Evolutionary conservation across 441 rosid species (phyloP), one percentile per base, ranked within the genome.

Genomic region (Brassica hybrid): DNA sequence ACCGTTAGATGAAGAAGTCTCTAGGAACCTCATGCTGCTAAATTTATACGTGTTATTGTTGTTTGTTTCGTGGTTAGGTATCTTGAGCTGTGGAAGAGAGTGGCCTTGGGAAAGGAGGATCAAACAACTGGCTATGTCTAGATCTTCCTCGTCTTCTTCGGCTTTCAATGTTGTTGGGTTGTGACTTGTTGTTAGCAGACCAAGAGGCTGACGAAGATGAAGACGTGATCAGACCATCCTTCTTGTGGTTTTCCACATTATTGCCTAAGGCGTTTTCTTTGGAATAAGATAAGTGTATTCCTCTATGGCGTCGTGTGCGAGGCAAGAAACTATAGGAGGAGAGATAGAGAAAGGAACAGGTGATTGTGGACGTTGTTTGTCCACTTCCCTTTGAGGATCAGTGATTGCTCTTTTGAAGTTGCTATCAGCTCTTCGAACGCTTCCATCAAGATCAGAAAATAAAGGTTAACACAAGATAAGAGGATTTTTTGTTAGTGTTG

Each of bases 371-470:
- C 91, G 81, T 38, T 85, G 90, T 91, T 93, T 2, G 95, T 93
- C 50, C 97, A 21, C 85, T 90, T 91, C 18, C 97, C 92, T 83
- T 91, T 91, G 0, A 82, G 71, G 34, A 89, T 74, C 25, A 69
- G 68, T 34, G 69, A 62, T 7, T 83, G 83, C 38, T 85, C 85
- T 67, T 74, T 79, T 5, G 82, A 52, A 34, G 73, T 81, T 12
- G 57, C 32, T 60, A 77, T 73, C 6, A 61, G 81, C 68, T 83
- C 85, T 74, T 81, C 84, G 4, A 80, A 69, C 21, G 85, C 81
- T 74, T 87, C 93, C 91, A 84, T 86, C 10, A 27, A 43, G 11
- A 62, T 23, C 43, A 48, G 10, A 21, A 52, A 71, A 36, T 41
- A n/a, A 68, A 23, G 67, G 61, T n/a, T 36, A 25, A 62, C 23